Evolutionary conservation across 768 basidiomycete species (phyloP), one percentile per base, ranked within the genome.

Genomic region (Pleurotus citrinopileatus): DNA sequence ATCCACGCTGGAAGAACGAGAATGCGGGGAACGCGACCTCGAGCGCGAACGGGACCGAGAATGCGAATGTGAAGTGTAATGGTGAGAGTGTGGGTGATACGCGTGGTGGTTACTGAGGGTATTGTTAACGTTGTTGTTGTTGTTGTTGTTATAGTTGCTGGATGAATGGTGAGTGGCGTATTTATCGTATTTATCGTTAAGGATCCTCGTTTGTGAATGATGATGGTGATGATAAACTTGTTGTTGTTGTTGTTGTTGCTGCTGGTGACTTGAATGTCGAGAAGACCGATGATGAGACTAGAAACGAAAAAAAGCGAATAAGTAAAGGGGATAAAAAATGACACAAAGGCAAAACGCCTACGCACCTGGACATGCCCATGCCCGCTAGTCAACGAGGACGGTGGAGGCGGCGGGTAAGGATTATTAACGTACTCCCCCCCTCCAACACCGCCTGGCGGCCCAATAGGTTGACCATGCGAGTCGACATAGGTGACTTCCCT

Each of bases 41-140:
- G n/a, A n/a, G n/a, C n/a, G n/a, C n/a, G 67, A 47, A 43, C 57
- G 53, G 29, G 59, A 57, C 12, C 42, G 61, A 0, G 59, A 60
- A 15, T 34, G 38, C 38, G 38, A 40, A 17, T n/a, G 38, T 7
- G 38, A 40, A n/a, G 38, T 9, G 38, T 40, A 6, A n/a, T 40
- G 12, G 38, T 52, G 59, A 4, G 59, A 54, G 3, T 42, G 57
- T 6, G 43, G 53, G 1, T 36, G 59, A 2, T 47, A 54, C 2
- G 22, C 36, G 26, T 26, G 20, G 29, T 32, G 29, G 29, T 32
- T n/a, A n/a, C n/a, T n/a, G n/a, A n/a, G n/a, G n/a, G n/a, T n/a
- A n/a, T n/a, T n/a, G n/a, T n/a, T n/a, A n/a, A n/a, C n/a, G n/a
- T n/a, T n/a, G n/a, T n/a, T n/a, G n/a, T n/a, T n/a, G n/a, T n/a